Percentiles rank a stretch among this genome's conserved stretches.
Conservation (phyloP, 805 yeast genomes). For the Suhomyces sp. region DNA sequence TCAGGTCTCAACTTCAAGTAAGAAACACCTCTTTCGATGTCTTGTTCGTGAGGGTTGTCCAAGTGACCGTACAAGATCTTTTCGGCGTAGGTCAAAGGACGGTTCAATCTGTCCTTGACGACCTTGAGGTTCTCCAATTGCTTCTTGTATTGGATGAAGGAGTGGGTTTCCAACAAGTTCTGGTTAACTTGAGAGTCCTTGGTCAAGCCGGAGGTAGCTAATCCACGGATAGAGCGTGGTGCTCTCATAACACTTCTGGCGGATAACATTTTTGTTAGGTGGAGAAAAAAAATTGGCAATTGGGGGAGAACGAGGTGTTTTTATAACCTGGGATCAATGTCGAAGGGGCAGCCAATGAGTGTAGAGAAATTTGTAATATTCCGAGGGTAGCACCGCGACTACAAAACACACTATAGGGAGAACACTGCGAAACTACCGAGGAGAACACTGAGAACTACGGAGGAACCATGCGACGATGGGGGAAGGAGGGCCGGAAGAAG, state of each 20-base stretch:
- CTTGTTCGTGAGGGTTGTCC: constrained; percentile 87
- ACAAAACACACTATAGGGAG: too few species aligned
- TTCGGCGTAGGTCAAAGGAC: constrained; percentile 95
- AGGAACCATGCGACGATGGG: background rate
- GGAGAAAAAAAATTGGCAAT: constrained; percentile 2
- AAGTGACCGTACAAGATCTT: constrained; percentile 93
- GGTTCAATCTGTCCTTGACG: constrained; percentile 73
- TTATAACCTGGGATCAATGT: constrained; percentile 3
- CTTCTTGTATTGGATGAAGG: constrained; percentile 88
- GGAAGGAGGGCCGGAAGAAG: background rate
- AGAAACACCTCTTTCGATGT: constrained; percentile 80
- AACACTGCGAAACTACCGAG: background rate
- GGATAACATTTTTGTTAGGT: constrained; percentile 34
- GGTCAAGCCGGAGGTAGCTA: constrained; percentile 52
- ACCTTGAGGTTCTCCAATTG: constrained; percentile 84
- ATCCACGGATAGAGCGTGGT: constrained; percentile 40
- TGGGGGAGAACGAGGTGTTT: constrained; percentile 1
- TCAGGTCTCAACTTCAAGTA: constrained; percentile 95
- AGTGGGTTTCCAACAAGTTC: constrained; percentile 77
- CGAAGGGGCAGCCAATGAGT: constrained; percentile 19
- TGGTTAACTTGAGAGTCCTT: constrained; percentile 74
- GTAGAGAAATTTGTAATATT: constrained; percentile 20
- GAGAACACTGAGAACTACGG: too few species aligned
- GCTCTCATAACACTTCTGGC: constrained; percentile 37
- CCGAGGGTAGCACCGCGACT: background rate